A percentile compares a stretch with the other conserved stretches of the same genome.
Conservation (phyloP, 2,329 filamentous ascomycete genomes). For the Raffaelea ambrosiae region DNA sequence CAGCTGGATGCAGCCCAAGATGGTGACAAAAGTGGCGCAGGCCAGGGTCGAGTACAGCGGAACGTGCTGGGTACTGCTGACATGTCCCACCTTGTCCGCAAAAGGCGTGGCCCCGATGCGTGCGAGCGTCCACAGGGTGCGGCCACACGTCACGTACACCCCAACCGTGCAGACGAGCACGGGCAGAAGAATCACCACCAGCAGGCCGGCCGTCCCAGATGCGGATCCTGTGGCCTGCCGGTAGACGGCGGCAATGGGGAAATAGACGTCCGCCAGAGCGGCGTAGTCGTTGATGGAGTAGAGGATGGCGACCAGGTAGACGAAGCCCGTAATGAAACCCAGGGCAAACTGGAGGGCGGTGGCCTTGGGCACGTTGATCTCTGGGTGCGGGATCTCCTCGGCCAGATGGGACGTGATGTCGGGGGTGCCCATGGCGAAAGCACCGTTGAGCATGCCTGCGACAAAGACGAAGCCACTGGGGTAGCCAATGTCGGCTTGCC, state of each 20-base stretch:
- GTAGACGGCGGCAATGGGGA: background rate
- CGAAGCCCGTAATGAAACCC: background rate
- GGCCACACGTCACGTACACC: background rate
- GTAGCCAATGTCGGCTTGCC: background rate
- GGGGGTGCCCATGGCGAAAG: background rate
- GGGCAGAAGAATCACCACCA: conserved; percentile 8
- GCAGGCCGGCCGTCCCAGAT: background rate
- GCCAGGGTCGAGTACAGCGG: conserved; percentile 51
- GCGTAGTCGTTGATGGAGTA: background rate
- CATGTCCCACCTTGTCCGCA: conserved; percentile 39
- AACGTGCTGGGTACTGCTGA: conserved; percentile 46
- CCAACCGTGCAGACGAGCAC: background rate
- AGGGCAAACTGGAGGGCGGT: background rate
- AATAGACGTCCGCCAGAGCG: background rate
- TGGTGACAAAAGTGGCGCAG: conserved; percentile 40
- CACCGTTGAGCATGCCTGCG: background rate
- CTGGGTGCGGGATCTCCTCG: background rate
- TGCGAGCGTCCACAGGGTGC: conserved; percentile 38
- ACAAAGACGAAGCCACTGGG: background rate
- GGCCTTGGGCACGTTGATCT: background rate
- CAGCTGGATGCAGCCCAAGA: conserved; percentile 47
- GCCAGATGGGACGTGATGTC: background rate
- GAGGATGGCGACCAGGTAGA: background rate
- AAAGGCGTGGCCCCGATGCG: conserved; percentile 55
- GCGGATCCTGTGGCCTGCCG: background rate